phyloP scores from a whole-genome alignment of 2,329 filamentous ascomycete genomes.

The Verticillium longisporum region DNA sequence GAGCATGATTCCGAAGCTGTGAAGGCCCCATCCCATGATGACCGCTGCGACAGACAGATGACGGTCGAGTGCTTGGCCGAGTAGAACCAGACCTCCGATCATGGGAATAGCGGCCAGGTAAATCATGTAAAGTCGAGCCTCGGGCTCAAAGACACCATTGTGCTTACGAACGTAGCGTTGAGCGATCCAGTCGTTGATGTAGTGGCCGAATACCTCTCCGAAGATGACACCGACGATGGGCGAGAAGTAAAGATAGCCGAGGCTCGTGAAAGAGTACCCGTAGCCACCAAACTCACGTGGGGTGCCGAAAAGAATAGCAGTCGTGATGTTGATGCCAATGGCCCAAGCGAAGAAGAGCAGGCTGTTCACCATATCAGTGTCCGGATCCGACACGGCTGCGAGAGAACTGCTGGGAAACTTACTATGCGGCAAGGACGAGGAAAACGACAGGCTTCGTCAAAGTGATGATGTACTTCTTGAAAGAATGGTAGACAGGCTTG shows the following conservation, averaged over 20 bases:
- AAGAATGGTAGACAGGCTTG: conserved; percentile 21
- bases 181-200: conserved; percentile 45
- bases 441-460: conserved; percentile 32
- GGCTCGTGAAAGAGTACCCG: conserved; percentile 39
- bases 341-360: conserved; percentile 38
- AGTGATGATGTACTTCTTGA: conserved; percentile 28
- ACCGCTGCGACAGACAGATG: conserved; percentile 29
- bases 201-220: conserved; percentile 48
- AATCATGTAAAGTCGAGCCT: conserved; percentile 43
- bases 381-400: neutral
- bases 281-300: conserved; percentile 21
- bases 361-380: conserved; percentile 8
- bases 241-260: conserved; percentile 53
- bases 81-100: conserved; percentile 38
- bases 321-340: conserved; percentile 50
- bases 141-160: conserved; percentile 48
- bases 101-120: conserved; percentile 42
- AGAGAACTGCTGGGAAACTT: conserved; percentile 9
- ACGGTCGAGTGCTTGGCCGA: conserved; percentile 44
- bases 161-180: conserved; percentile 35
- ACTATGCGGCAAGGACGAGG: conserved; percentile 22
- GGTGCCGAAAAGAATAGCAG: conserved; percentile 44
- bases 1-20: conserved; percentile 48
- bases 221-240: conserved; percentile 46
- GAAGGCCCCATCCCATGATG: conserved; percentile 39